Conservation (phyloP, 148 eudicot species). For the Amaranthus palmeri region DNA sequence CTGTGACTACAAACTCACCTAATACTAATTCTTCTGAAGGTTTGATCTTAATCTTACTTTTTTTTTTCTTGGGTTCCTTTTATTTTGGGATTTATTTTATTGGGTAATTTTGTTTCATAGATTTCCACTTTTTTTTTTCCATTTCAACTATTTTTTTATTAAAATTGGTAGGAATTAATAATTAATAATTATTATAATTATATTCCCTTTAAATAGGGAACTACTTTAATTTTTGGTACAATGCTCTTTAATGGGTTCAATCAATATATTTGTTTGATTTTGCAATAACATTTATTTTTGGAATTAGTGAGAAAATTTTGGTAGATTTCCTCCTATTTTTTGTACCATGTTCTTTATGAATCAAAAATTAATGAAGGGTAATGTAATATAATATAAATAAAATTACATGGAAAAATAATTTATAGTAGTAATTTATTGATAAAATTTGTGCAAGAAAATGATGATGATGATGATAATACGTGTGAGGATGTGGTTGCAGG, state of each 20-base stretch:
- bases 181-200: background rate
- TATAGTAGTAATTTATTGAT: background rate
- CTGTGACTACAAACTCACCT: constrained; percentile 37
- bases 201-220: background rate
- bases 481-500: constrained; percentile 31
- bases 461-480: constrained; percentile 18
- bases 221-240: background rate
- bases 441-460: too few relatives aligned
- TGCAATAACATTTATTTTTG: too few relatives aligned
- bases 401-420: background rate
- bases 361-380: background rate
- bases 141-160: background rate
- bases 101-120: background rate
- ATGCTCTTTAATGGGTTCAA: too few relatives aligned
- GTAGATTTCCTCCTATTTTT: too few relatives aligned
- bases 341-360: too few relatives aligned
- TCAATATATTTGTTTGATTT: too few relatives aligned
- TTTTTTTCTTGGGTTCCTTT: background rate
- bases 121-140: background rate
- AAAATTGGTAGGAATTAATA: background rate
- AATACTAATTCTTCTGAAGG: constrained; percentile 51
- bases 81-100: background rate
- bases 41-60: constrained; percentile 15
- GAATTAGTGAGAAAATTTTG: too few relatives aligned
- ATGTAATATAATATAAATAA: background rate